Evolutionary conservation across 257 asterid species (phyloP), one percentile per base, ranked within the genome.

Genomic region (Solanum sitiens): DNA sequence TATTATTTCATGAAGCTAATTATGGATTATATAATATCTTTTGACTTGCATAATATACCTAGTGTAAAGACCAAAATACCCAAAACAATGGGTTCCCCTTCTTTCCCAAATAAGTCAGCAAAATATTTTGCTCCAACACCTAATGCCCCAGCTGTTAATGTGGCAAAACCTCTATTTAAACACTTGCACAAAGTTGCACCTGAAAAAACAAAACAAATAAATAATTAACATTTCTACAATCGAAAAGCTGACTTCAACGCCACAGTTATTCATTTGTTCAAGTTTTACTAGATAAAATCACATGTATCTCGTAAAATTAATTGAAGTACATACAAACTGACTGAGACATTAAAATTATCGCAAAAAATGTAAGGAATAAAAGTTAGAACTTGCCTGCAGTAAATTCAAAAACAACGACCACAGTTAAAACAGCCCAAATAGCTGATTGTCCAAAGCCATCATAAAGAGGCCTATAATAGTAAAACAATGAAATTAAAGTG

Each of bases 61-160:
- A 95, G 86, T 56, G 92, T 18, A 76, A 95, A 96, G 16, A 96
- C 96, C 75, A 94, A 45, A 18, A 94, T 4, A 2, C 95, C 99
- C 32, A 96, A 91, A 63, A 96, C 77, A 14, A 95, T 44, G 8
- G 98, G 98, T 74, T 95, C 95, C 65, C 97, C 98, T 87, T 89
- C 88, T 27, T 92, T 84, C 67, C 99, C 99, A 73, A 92, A 92
- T 0, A 91, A 89, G 56, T 84, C 84, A 18, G 97, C 98, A 88
- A 95, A 91, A 87, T 92, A 91, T 86, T 94, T 96, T 4, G 98
- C 98, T 63, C 95, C 99, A 23, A 96, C 82, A 13, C 98, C 99
- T 83, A 96, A 65, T 21, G 89, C 95, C 67, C 98, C 98, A 0
- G 98, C 99, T n/a, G 91, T 5, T 59, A 95, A 68, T 45, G 99